Evolutionary conservation across 2,329 filamentous ascomycete genomes (phyloP).

Genomic region (Diaporthe vaccinii): DNA sequence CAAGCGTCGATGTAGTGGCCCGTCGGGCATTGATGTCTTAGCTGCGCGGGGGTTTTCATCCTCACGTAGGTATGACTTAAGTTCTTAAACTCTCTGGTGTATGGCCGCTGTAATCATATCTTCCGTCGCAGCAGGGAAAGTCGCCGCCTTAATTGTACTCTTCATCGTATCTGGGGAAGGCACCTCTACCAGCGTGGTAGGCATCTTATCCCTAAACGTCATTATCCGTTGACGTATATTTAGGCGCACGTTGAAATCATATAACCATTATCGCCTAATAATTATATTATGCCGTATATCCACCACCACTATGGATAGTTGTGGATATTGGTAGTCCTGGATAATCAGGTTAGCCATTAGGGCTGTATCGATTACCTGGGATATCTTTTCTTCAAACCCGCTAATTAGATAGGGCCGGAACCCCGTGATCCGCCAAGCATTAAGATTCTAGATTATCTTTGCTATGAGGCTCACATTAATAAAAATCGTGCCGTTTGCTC

Average conservation of each 20-base stretch:
- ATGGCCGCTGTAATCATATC: too few relatives aligned
- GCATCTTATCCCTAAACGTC: not conserved
- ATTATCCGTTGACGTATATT: not conserved
- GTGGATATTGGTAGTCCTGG: not conserved
- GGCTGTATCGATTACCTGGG: not conserved
- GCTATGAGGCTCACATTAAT: too few relatives aligned
- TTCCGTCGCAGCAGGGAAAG: too few relatives aligned
- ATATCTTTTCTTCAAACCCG: not conserved
- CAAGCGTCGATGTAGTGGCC: not conserved
- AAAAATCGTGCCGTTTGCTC: too few relatives aligned
- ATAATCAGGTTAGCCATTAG: conserved; percentile 3
- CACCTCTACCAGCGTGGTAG: too few relatives aligned
- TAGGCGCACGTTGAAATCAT: not conserved
- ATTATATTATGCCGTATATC: conserved; percentile 17
- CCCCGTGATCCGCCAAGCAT: not conserved
- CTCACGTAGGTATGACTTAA: not conserved
- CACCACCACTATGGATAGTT: not conserved
- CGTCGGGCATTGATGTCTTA: too few relatives aligned
- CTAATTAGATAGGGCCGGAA: not conserved
- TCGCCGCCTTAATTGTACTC: too few relatives aligned
- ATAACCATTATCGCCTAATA: not conserved
- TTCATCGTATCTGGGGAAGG: too few relatives aligned
- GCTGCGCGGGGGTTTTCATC: too few relatives aligned
- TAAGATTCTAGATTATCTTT: not conserved
- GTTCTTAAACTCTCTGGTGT: not conserved